Conservation (phyloP, 345 rosid species). For the Dipteronia dyeriana region DNA sequence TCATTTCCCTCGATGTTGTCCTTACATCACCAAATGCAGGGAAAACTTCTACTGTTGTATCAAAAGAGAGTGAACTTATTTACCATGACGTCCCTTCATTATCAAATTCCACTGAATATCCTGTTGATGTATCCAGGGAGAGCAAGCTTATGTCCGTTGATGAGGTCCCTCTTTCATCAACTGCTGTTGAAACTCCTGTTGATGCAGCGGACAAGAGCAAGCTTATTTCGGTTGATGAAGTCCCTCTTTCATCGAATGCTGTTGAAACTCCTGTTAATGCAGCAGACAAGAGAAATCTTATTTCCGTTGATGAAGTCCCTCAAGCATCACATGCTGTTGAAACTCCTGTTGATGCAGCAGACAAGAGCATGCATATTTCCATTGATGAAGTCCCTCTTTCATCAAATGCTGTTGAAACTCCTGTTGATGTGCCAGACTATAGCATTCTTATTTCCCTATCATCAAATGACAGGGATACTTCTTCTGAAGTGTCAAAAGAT, state of each 20-base stretch:
- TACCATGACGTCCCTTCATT: constrained; percentile 18
- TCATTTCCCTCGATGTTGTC: constrained; percentile 22
- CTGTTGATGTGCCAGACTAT: constrained; percentile 24
- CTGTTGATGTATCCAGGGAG: constrained; percentile 20
- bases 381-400: constrained; percentile 34
- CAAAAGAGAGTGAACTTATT: constrained; percentile 28
- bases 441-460: constrained; percentile 13
- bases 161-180: constrained; percentile 25
- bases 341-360: constrained; percentile 27
- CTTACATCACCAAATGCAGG: constrained; percentile 24
- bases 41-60: not conserved
- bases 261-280: constrained; percentile 31
- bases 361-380: not conserved
- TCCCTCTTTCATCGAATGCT: constrained; percentile 23
- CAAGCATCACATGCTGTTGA: constrained; percentile 26
- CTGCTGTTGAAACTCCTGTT: constrained; percentile 28
- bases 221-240: constrained; percentile 26
- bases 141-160: constrained; percentile 23
- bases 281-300: not conserved
- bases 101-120: constrained; percentile 17
- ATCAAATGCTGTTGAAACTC: constrained; percentile 23
- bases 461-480: constrained; percentile 27
- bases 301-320: constrained; percentile 31
- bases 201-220: constrained; percentile 17
- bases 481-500: constrained; percentile 32